Evolutionary conservation across 495 filamentous ascomycete genomes (phyloP).

Genomic region (Saxophila tyrrhenica): DNA sequence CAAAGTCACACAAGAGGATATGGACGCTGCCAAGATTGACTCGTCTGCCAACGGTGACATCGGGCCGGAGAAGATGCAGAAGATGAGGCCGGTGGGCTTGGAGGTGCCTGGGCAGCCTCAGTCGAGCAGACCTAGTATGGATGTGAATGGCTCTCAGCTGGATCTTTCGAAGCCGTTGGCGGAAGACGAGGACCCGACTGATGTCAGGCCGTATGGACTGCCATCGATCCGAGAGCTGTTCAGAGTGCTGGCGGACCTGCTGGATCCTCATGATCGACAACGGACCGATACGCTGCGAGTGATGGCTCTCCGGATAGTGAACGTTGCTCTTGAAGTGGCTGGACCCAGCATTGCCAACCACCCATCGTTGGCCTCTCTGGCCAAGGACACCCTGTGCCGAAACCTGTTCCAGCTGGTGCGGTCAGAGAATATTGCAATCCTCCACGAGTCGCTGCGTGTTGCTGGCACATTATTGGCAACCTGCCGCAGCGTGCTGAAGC

Average conservation of each 20-base stretch:
- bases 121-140: constrained; percentile 13
- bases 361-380: constrained; percentile 73
- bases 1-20: constrained; percentile 50
- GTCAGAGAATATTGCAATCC: constrained; percentile 86
- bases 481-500: constrained; percentile 80
- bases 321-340: constrained; percentile 92
- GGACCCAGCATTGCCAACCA: constrained; percentile 93
- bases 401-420: constrained; percentile 94
- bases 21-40: constrained; percentile 76
- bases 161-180: constrained; percentile 23
- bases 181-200: constrained; percentile 16
- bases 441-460: constrained; percentile 85
- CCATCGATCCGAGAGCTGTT: constrained; percentile 92
- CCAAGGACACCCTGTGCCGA: constrained; percentile 86
- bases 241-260: constrained; percentile 82
- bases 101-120: constrained; percentile 9
- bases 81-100: background rate
- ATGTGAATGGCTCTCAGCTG: constrained; percentile 23
- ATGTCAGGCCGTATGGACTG: constrained; percentile 80
- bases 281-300: constrained; percentile 92
- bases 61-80: constrained; percentile 35
- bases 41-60: constrained; percentile 68
- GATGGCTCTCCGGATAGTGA: constrained; percentile 93
- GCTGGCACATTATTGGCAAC: constrained; percentile 83
- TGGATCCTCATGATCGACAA: constrained; percentile 84